phyloP scores from a whole-genome alignment of 441 rosid species.

The Erodium trifolium region DNA sequence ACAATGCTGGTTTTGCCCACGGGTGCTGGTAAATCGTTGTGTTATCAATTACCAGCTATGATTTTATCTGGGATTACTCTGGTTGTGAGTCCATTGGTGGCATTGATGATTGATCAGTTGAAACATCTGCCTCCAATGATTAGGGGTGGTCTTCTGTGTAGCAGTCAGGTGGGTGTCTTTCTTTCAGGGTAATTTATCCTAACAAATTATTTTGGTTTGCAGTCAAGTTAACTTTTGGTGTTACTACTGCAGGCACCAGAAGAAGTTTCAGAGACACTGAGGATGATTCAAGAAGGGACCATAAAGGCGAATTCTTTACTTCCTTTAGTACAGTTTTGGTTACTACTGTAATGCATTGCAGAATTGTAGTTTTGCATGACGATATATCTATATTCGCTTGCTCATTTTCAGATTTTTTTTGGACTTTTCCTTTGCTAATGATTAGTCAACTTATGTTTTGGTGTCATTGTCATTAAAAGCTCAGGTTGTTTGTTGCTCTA shows the following conservation, averaged over 20 bases:
- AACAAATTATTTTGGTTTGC: neutral
- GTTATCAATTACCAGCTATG: conserved; percentile 89
- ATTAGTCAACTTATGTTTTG: neutral
- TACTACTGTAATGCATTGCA: neutral
- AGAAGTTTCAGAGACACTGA: conserved; percentile 64
- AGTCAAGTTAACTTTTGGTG: conserved; percentile 1
- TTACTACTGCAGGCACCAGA: conserved; percentile 44
- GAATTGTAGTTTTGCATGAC: neutral
- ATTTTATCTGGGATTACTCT: conserved; percentile 65
- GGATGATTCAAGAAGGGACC: conserved; percentile 53
- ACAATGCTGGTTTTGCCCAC: conserved; percentile 84
- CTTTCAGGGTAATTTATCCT: neutral
- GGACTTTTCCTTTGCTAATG: neutral
- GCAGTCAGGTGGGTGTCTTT: conserved; percentile 52
- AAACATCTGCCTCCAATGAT: conserved; percentile 65
- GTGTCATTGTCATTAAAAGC: conserved; percentile 12
- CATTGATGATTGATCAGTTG: conserved; percentile 91
- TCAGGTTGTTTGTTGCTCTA: conserved; percentile 12
- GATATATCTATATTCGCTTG: neutral
- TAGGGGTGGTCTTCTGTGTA: conserved; percentile 63
- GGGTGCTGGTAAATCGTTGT: conserved; percentile 84
- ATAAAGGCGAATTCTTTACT: conserved; percentile 45
- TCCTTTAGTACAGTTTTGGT: neutral
- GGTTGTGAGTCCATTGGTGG: conserved; percentile 86
- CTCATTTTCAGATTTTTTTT: neutral